Conservation (phyloP, 768 basidiomycete species). For the Pisolithus tinctorius region DNA sequence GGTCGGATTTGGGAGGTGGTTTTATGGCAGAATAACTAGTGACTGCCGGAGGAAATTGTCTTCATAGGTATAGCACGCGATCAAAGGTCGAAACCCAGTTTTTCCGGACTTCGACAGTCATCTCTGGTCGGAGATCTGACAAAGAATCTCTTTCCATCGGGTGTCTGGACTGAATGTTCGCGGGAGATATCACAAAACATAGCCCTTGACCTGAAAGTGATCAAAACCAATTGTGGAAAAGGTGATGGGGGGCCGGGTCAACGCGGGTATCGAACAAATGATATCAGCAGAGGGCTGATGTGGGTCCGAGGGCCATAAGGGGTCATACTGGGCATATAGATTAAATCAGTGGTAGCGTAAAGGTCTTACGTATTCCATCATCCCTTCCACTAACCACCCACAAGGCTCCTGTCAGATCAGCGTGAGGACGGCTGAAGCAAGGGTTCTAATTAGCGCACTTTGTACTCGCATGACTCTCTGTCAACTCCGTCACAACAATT, state of each 20-base stretch:
- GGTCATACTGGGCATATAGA: constrained; percentile 16
- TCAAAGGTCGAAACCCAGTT: constrained; percentile 31
- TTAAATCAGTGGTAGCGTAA: constrained; percentile 28
- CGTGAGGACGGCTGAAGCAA: constrained; percentile 25
- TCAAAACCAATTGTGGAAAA: constrained; percentile 28
- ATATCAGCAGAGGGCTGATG: constrained; percentile 18
- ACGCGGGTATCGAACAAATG: constrained; percentile 25
- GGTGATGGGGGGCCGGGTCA: constrained; percentile 18
- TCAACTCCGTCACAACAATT: constrained; percentile 12
- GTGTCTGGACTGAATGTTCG: constrained; percentile 31
- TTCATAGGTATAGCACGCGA: constrained; percentile 34
- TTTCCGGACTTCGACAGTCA: constrained; percentile 30
- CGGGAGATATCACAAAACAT: constrained; percentile 28
- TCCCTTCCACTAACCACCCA: constrained; percentile 24
- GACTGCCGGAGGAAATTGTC: constrained; percentile 29
- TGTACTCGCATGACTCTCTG: constrained; percentile 27
- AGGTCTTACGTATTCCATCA: constrained; percentile 27
- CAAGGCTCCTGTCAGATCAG: constrained; percentile 28
- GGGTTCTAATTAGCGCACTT: constrained; percentile 28
- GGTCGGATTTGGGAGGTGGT: constrained; percentile 19
- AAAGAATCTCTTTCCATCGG: constrained; percentile 23
- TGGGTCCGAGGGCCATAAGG: constrained; percentile 29
- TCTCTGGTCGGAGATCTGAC: constrained; percentile 33
- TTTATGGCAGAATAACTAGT: constrained; percentile 25
- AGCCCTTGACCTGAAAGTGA: constrained; percentile 28